phyloP scores from a whole-genome alignment of 441 rosid genomes.

The Erysimum cheiri region DNA sequence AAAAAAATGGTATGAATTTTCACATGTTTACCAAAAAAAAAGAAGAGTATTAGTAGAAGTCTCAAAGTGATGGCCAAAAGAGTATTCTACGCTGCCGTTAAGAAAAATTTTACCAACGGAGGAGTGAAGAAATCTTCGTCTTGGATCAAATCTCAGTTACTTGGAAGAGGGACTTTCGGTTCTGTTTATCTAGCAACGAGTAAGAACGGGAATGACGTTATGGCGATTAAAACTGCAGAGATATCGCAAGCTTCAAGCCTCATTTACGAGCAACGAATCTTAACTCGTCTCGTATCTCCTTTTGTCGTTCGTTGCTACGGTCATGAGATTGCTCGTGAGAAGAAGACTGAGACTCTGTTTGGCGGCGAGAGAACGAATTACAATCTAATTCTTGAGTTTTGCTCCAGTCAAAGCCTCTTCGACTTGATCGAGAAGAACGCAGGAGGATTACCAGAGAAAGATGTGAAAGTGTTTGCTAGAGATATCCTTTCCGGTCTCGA shows the following conservation, averaged over 20 bases:
- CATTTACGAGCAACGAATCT: background rate
- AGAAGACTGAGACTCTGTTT: too few relatives aligned
- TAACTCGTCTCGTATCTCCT: background rate
- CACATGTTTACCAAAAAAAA: too few relatives aligned
- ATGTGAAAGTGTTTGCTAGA: slow-evolving; percentile 6
- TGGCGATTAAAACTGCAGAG: background rate
- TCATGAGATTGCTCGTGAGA: background rate
- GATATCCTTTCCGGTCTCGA: slow-evolving; percentile 11
- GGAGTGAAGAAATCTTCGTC: background rate
- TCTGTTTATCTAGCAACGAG: background rate
- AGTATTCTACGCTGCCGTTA: background rate
- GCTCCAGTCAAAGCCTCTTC: background rate
- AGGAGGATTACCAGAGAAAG: background rate
- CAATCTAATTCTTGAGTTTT: slow-evolving; percentile 12
- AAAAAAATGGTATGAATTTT: too few relatives aligned
- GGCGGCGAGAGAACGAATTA: background rate
- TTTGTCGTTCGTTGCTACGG: slow-evolving; percentile 21
- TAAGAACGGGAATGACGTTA: background rate
- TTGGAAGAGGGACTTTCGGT: background rate
- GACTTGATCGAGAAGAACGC: background rate
- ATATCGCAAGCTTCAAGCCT: background rate
- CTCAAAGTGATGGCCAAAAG: background rate
- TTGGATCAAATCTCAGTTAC: background rate
- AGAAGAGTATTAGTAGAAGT: background rate
- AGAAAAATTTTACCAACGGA: background rate